Base-by-base conservation (phyloP, 257 asterid genomes). In the Dorcoceras hygrometricum region DNA sequence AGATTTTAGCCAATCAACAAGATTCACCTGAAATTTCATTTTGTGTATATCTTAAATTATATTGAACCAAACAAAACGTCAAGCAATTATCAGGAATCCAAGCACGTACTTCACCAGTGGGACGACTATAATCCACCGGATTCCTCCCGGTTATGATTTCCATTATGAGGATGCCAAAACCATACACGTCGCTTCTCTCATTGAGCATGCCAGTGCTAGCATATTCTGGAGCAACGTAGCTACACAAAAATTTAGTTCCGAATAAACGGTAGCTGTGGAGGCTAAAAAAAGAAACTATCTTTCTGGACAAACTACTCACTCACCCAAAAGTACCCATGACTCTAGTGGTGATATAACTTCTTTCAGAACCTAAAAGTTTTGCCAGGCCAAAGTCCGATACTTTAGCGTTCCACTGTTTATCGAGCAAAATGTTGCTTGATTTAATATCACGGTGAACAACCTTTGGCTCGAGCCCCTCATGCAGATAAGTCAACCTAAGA, bases 281-380 rank as follows among this genome's bases (percentile, higher is more conserved):
- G 22, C 54, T 39, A 46, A 46, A 46, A n/a, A 46, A 5, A 16
- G 22, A 46, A 46, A 46, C 54, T 4, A 46, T 46, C 53, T 46
- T 46, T 46, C 54, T 46, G 51, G 19, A 39, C 51, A 4, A 46
- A 58, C 43, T 22, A 46, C 54, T 46, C 7, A 81, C 92, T 61
- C 61, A 91, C 98, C 98, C 98, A 50, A 91, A 91, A 16, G 98
- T 91, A 29, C 98, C 98, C 98, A 91, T 91, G 55, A 91, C 98
- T 12, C 98, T 88, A 2, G 98, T 91, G 24, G 96, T 91, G 71
- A 89, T 79, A 71, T 83, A 87, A 65, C 91, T 88, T 82, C 57
- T 85, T 72, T 91, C 97, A 16, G 97, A 87, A 25, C 95, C 95
- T 58, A 91, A 75, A 59, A 88, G 89, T 85, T 88, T 86, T 1